A percentile compares a stretch with the other conserved stretches of the same genome.
Conservation (phyloP, 2,329 filamentous ascomycete genomes). For the Microsporum ferrugineum region DNA sequence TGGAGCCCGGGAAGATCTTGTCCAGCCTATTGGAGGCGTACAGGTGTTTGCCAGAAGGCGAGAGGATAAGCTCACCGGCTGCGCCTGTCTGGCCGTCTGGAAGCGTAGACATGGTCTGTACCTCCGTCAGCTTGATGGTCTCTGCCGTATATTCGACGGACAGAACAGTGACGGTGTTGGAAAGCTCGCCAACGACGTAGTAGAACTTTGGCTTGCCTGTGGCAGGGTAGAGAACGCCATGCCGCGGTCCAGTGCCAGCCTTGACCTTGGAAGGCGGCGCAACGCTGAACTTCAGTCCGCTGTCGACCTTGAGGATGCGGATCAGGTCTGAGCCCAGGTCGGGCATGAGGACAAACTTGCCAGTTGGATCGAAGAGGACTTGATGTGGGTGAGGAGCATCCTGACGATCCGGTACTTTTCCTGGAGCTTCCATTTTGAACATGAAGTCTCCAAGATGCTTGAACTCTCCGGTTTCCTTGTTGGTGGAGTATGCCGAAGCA, state of each 20-base stretch:
- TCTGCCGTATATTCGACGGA: conserved; percentile 16
- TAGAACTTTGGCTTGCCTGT: conserved; percentile 32
- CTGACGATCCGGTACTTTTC: conserved; percentile 36
- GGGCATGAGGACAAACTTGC: conserved; percentile 47
- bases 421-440: conserved; percentile 24
- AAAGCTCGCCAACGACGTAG: conserved; percentile 47
- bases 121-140: conserved; percentile 22
- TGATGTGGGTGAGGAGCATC: conserved; percentile 49
- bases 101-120: conserved; percentile 39
- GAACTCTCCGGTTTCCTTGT: conserved; percentile 6
- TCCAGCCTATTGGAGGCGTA: conserved; percentile 59
- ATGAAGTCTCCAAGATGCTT: conserved; percentile 17
- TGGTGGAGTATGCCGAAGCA: conserved; percentile 8
- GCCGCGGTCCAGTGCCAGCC: conserved; percentile 50
- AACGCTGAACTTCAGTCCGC: conserved; percentile 30
- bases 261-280: conserved; percentile 31
- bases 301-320: conserved; percentile 44
- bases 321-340: conserved; percentile 53
- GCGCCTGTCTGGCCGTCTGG: conserved; percentile 37
- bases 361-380: conserved; percentile 49
- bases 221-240: conserved; percentile 40
- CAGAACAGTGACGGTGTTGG: conserved; percentile 40
- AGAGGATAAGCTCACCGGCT: conserved; percentile 44
- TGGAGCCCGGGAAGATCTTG: conserved; percentile 39
- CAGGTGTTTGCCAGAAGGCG: conserved; percentile 43